Base-by-base conservation (phyloP, 306 rosid species). In the Acacia acuminata region DNA sequence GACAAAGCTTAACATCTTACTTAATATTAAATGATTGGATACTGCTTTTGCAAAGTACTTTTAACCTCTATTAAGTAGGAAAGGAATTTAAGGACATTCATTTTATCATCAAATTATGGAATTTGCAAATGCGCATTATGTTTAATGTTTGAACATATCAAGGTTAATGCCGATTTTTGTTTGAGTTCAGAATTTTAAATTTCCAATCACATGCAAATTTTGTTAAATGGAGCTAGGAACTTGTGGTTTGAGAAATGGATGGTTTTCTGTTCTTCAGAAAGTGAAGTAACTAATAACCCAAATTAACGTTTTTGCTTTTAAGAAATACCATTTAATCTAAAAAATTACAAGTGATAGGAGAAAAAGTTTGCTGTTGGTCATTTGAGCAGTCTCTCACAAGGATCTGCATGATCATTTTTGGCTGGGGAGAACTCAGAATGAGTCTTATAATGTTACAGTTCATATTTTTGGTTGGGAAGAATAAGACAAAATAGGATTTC, bases 161-260 rank as follows among this genome's bases (percentile, higher is more conserved):
- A 15, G 42, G 22, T 25, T 72, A 72, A 45, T 16, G 32, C 50
- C 24, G 10, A 20, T 22, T 47, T 22, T 15, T 47, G 43, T 27
- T 72, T 47, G 61, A 27, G 24, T 32, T 47, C 43, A 25, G 25
- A 11, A 70, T 42, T 70, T 11, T 42, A 45, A 71, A 47, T 14
- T 72, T 72, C 77, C 36, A 47, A 3, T 71, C 36, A 44, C 75
- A 11, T 71, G 34, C n/a, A 71, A 24, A 25, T 72, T 3, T 72
- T 72, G 32, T 58, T 74, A 10, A 19, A 47, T 51, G 66, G 67
- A 75, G 50, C 24, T 32, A 36, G 32, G 44, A 51, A 3, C 65
- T 73, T 73, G 12, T 73, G 77, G 58, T 73, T 73, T 10, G 19
- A 48, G 77, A 30, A 73, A 30, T 24, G 66, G 65, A 34, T 8